Evolutionary conservation across 2,329 filamentous ascomycete species (phyloP), one percentile per base, ranked within the genome.

Genomic region (Falciphora oryzae): DNA sequence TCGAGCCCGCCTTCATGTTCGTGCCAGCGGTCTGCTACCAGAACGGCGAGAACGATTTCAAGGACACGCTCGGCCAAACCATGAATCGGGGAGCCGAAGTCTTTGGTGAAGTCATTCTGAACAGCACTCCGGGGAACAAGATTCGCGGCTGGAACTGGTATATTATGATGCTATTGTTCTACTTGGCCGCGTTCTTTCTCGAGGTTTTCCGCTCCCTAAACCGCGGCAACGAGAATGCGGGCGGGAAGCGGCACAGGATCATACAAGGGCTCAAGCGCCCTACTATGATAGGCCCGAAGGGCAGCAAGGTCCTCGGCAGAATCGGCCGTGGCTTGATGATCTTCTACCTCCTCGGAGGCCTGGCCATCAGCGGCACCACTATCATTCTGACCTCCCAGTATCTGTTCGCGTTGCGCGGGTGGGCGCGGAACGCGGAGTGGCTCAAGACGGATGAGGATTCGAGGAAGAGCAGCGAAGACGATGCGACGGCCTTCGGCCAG

Each of bases 1-100:
- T 68, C 35, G 67, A 68, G 27, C 65, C 65, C 13, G 67, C 69
- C 22, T 70, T 68, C 58, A 44, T 76, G 61, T 70, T 75, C 50
- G 66, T 75, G 28, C 69, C 72, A 0, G 73, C 74, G 1, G 73
- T 71, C 7, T 76, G 74, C 65, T 75, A 75, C 66, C 70, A 75
- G 66, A 66, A 57, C 18, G 64, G 57, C 13, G 56, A 61, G 8
- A 35, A 29, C 6, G 28, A 22, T 7, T 31, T 72, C 3, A 50
- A 44, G 28, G 61, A 38, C n/a, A 70, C 67, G 2, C 65, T 71
- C 35, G 29, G 57, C 11, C 65, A 70, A 11, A 64, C 60, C 27
- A 69, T 38, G 2, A 6, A 18, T 69, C 14, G 59, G 65, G 29
- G 28, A 53, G 44, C 50, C 68, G 13, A 31, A 62, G 6, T 58